These are phyloP conservation scores for Draba incana DNA, from an alignment of 345 rosid genomes.

Conservation along the genomic window DNA sequence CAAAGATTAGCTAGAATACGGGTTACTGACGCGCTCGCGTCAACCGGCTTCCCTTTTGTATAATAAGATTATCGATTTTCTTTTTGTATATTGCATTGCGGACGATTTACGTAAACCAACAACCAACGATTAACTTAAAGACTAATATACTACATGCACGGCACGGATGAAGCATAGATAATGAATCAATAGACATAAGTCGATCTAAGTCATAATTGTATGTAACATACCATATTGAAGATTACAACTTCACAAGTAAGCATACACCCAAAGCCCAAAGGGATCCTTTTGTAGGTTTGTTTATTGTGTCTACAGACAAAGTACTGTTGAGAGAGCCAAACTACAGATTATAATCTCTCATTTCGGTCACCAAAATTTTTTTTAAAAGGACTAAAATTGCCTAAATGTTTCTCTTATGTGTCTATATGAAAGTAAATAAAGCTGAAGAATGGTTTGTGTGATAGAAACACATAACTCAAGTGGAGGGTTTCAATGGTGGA, in stretches of 20 bases:
- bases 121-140: too few relatives aligned
- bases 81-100: too few relatives aligned
- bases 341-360: slow-evolving; percentile 18
- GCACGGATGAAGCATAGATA: too few relatives aligned
- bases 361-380: slow-evolving; percentile 21
- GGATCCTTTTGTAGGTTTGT: slow-evolving; percentile 30
- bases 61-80: too few relatives aligned
- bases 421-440: slow-evolving; percentile 6
- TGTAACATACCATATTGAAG: background rate
- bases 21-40: too few relatives aligned
- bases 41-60: too few relatives aligned
- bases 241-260: slow-evolving; percentile 14
- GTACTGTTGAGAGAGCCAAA: slow-evolving; percentile 21
- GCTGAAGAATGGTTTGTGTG: slow-evolving; percentile 33
- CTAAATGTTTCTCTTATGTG: slow-evolving; percentile 30
- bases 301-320: slow-evolving; percentile 35
- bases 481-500: slow-evolving; percentile 37
- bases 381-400: slow-evolving; percentile 24
- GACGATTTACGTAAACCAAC: too few relatives aligned
- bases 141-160: too few relatives aligned
- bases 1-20: too few relatives aligned
- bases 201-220: too few relatives aligned
- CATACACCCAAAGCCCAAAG: slow-evolving; percentile 21
- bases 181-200: too few relatives aligned
- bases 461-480: slow-evolving; percentile 17